Evolutionary conservation across 1,139 yeast genomes (phyloP).

Genomic region (Kodamaea derodonti): DNA sequence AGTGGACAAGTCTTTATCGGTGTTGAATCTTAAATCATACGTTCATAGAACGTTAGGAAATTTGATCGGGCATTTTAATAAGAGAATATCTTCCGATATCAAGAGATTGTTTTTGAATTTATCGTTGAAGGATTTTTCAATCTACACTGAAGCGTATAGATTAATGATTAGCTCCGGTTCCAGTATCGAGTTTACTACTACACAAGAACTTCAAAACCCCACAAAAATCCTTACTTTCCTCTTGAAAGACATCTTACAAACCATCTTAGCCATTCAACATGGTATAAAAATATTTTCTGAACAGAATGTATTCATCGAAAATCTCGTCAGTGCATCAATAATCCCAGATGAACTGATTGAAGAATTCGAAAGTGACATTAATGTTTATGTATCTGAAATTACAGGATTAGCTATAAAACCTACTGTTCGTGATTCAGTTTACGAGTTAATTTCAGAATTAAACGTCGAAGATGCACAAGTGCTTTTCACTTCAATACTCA

Average conservation of each 20-base stretch:
- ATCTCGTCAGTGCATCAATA: constrained; percentile 22
- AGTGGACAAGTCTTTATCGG: constrained; percentile 10
- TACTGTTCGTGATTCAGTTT: constrained; percentile 50
- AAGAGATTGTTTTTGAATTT: constrained; percentile 15
- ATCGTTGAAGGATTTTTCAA: constrained; percentile 21
- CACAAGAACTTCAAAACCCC: constrained; percentile 17
- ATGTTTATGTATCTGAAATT: constrained; percentile 66
- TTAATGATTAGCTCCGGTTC: constrained; percentile 11
- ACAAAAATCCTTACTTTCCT: constrained; percentile 12
- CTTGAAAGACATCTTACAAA: constrained; percentile 20
- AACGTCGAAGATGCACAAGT: constrained; percentile 31
- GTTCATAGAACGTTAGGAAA: constrained; percentile 28
- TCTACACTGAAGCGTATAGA: constrained; percentile 14
- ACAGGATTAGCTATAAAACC: constrained; percentile 55
- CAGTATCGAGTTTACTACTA: constrained; percentile 5
- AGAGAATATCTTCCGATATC: constrained; percentile 18
- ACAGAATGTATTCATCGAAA: constrained; percentile 16
- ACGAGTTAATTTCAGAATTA: constrained; percentile 47
- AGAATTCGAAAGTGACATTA: constrained; percentile 51
- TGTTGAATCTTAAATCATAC: constrained; percentile 20
- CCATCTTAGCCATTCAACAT: constrained; percentile 27
- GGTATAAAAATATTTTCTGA: constrained; percentile 15
- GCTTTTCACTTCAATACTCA: constrained; percentile 18
- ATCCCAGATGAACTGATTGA: constrained; percentile 27
- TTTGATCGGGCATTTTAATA: constrained; percentile 33